Evolutionary conservation across 2,329 filamentous ascomycete genomes (phyloP).

Genomic region (Diplodia corticola): DNA sequence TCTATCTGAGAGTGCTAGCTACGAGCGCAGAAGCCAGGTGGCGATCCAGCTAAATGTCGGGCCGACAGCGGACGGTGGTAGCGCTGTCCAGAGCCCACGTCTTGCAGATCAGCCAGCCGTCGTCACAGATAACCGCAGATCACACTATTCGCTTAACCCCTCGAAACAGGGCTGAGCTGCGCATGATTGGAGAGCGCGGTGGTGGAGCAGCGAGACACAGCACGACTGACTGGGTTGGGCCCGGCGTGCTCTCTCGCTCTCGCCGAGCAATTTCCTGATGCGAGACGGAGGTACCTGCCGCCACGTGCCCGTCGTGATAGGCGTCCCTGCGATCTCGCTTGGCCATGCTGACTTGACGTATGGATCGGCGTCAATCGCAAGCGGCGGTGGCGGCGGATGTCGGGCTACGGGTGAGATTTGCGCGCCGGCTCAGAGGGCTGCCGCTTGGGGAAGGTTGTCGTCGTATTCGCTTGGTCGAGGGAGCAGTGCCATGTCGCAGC

Average conservation of each 20-base stretch:
- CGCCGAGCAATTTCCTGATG: conserved; percentile 2
- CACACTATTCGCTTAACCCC: background rate
- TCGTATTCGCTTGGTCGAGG: conserved; percentile 5
- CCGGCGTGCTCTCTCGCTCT: background rate
- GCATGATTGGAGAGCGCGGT: background rate
- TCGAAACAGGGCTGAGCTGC: background rate
- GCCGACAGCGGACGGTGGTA: background rate
- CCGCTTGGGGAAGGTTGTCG: background rate
- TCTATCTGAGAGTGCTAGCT: no score
- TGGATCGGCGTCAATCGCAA: background rate
- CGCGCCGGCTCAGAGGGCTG: background rate
- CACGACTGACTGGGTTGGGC: background rate
- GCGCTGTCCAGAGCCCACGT: conserved; percentile 3
- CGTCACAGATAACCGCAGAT: conserved; percentile 11
- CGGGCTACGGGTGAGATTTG: background rate
- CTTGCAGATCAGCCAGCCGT: background rate
- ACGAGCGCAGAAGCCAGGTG: no score
- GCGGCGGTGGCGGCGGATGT: background rate
- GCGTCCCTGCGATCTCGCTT: conserved; percentile 15
- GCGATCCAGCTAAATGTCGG: no score
- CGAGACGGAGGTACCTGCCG: background rate
- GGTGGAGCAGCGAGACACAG: background rate
- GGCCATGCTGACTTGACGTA: background rate
- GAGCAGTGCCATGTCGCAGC: background rate
- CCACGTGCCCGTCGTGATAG: conserved; percentile 6